Conservation (phyloP, 225 moss, liverwort and hornwort genomes). For the Marchantia paleacea region DNA sequence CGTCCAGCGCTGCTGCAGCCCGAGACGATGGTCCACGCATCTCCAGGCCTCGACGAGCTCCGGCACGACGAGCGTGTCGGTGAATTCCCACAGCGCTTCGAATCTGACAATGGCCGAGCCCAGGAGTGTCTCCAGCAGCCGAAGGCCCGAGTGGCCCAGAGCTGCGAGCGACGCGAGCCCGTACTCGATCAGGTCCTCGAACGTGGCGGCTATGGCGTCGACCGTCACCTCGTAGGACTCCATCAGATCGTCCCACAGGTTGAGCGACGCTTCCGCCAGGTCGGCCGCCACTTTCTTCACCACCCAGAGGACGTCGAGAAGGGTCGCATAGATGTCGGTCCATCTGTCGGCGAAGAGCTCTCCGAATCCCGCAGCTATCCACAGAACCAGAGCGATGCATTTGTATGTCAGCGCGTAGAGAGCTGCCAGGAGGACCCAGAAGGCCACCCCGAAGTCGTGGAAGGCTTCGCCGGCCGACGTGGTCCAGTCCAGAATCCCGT, state of each 20-base stretch:
- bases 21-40: neutral
- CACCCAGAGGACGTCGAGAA: too few relatives aligned
- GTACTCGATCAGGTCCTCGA: neutral
- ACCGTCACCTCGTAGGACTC: neutral
- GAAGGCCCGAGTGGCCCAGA: neutral
- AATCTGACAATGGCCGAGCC: neutral
- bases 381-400: neutral
- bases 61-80: neutral
- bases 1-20: neutral
- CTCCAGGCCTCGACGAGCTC: neutral
- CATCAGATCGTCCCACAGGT: constrained; percentile 6
- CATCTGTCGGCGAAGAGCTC: neutral
- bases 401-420: neutral
- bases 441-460: neutral
- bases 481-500: constrained; percentile 9
- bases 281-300: neutral
- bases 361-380: neutral
- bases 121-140: neutral
- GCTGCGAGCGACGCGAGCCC: neutral
- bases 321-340: neutral
- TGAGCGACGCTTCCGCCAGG: neutral
- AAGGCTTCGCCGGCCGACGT: neutral
- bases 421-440: constrained; percentile 3
- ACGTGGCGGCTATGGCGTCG: neutral
- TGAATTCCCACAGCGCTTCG: neutral